These are phyloP conservation scores for Collybia mongolica DNA, from an alignment of 768 basidiomycete genomes.

Conservation along the genomic window DNA sequence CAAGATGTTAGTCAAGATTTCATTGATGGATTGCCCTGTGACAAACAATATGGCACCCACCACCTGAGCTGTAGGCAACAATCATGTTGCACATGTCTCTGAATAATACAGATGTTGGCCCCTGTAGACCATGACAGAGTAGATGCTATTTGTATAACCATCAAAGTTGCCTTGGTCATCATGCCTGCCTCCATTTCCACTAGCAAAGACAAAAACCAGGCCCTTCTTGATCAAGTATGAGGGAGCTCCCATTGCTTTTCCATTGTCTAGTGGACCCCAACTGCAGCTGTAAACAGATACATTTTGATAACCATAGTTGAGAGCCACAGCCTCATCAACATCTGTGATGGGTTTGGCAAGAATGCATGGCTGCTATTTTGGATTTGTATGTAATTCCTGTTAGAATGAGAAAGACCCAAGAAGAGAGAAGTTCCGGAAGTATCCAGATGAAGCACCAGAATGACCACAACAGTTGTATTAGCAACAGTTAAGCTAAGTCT, in stretches of 20 bases:
- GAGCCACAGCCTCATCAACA: constrained; percentile 89
- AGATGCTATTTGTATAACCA: constrained; percentile 97
- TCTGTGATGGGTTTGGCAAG: constrained; percentile 93
- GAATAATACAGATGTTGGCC: constrained; percentile 96
- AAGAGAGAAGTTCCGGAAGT: no score
- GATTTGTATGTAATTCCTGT: constrained; percentile 90
- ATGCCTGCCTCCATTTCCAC: constrained; percentile 87
- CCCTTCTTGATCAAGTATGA: constrained; percentile 90
- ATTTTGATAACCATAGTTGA: constrained; percentile 92
- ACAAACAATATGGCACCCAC: constrained; percentile 87
- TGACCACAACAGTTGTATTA: no score
- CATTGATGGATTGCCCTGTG: background rate
- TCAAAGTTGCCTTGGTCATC: constrained; percentile 99
- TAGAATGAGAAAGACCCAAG: no score
- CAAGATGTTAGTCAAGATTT: constrained; percentile 10
- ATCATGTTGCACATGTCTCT: constrained; percentile 96
- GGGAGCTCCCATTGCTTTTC: constrained; percentile 91
- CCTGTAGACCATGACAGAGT: constrained; percentile 89
- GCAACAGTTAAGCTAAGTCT: no score
- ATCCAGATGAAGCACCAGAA: no score
- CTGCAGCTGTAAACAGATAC: constrained; percentile 93
- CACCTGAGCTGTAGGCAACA: constrained; percentile 92
- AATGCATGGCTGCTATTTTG: constrained; percentile 90
- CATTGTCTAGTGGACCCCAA: constrained; percentile 98
- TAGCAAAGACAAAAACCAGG: constrained; percentile 94